phyloP scores from a whole-genome alignment of 2,329 filamentous ascomycete genomes.

The Lomentospora prolificans region DNA sequence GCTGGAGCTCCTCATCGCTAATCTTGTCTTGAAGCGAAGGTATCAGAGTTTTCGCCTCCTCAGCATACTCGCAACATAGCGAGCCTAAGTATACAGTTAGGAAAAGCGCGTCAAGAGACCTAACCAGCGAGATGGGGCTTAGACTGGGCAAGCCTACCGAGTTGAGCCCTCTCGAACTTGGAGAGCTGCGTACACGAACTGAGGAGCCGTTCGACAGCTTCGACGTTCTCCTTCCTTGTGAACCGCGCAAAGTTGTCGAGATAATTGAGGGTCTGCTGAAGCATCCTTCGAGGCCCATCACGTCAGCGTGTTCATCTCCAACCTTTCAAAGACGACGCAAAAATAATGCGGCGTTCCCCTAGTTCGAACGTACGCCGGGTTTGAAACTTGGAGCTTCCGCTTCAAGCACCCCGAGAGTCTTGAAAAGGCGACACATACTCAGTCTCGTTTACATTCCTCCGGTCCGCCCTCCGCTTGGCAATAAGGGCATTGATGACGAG shows the following conservation, averaged over 20 bases:
- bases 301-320: too few relatives aligned
- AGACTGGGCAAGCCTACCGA: constrained; percentile 47
- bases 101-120: constrained; percentile 1
- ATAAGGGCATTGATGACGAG: constrained; percentile 87
- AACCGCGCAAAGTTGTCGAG: constrained; percentile 91
- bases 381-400: too few relatives aligned
- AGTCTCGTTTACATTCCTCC: constrained; percentile 75
- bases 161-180: constrained; percentile 86
- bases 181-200: constrained; percentile 71
- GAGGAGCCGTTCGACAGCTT: constrained; percentile 83
- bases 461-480: constrained; percentile 66
- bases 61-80: constrained; percentile 81
- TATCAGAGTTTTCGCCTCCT: constrained; percentile 94
- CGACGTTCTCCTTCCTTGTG: constrained; percentile 88
- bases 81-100: constrained; percentile 49
- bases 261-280: constrained; percentile 84
- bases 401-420: too few relatives aligned
- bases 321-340: too few relatives aligned
- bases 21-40: constrained; percentile 86
- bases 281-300: constrained; percentile 41
- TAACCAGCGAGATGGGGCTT: constrained; percentile 1
- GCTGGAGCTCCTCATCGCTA: constrained; percentile 75
- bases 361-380: too few relatives aligned
- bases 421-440: constrained; percentile 50
- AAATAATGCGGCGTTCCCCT: too few relatives aligned